These are phyloP conservation scores for Euphorbia celastroides DNA, from an alignment of 441 rosid genomes.

Conservation along the genomic window DNA sequence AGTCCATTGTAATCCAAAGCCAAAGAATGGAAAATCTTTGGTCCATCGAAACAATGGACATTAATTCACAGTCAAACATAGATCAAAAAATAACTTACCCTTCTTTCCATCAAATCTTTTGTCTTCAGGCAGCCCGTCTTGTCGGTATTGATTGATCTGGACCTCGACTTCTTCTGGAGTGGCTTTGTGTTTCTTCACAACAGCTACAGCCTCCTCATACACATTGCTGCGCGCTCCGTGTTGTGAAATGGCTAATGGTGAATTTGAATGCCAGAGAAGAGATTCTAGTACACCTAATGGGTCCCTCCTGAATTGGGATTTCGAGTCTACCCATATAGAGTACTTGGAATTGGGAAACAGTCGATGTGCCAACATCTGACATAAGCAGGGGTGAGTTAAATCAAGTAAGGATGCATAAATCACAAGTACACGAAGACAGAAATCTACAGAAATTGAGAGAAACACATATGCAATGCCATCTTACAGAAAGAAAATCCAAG, in stretches of 20 bases:
- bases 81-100: conserved; percentile 34
- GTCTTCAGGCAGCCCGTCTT: conserved; percentile 73
- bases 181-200: conserved; percentile 87
- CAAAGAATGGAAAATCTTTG: no score
- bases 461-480: conserved; percentile 3
- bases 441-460: conserved; percentile 3
- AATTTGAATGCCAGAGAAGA: conserved; percentile 87
- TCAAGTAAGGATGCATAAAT: conserved; percentile 5
- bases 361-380: conserved; percentile 90
- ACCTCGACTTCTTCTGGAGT: conserved; percentile 87
- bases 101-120: conserved; percentile 82
- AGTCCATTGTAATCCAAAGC: no score
- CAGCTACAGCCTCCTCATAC: conserved; percentile 94
- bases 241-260: conserved; percentile 84
- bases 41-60: no score
- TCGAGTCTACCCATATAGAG: conserved; percentile 96
- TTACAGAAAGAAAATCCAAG: not conserved
- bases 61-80: no score
- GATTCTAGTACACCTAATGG: conserved; percentile 90
- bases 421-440: not conserved
- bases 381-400: conserved; percentile 16
- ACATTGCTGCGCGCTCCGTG: conserved; percentile 98
- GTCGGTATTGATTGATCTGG: conserved; percentile 66
- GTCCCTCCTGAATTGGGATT: conserved; percentile 96
- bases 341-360: conserved; percentile 79